Base-by-base conservation (phyloP, 129 eudicot species). In the Flaveria sonorensis region DNA sequence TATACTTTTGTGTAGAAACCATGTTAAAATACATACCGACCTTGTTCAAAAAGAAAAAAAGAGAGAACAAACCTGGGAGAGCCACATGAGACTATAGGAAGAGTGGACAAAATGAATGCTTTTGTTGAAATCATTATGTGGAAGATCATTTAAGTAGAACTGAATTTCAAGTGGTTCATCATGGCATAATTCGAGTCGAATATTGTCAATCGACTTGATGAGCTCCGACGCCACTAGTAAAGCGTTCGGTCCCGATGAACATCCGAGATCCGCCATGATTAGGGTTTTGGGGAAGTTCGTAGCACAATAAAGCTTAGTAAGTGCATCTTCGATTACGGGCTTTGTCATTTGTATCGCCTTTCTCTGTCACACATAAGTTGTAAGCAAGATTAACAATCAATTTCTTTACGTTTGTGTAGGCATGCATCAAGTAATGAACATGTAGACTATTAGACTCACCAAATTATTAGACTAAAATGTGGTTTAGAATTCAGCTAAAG, bases 21-120 rank as follows among this genome's bases (percentile, higher is more conserved):
- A 30, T 30, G 3, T 30, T 30, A 30, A 30, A 30, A 30, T 30
- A 4, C 36, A 30, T 30, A 30, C 5, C 5, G 5, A 3, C 36
- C 36, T 30, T 3, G 4, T 30, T 30, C 3, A 30, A 30, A 30
- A 30, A 3, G 5, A 3, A 30, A 30, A 28, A 28, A 4, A 7
- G 2, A 42, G 12, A 21, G 0, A 6, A 56, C 4, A 7, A 47
- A 67, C 97, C 87, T 83, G 77, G 15, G 98, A 92, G 12, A 89
- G 88, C 96, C 96, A 90, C 81, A 71, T 70, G 78, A 92, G 92
- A 69, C 98, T 86, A 53, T 92, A 92, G 40, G 98, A 92, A 46
- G 96, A 93, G 75, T 88, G 88, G 64, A 90, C 82, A 69, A 92
- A 92, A 69, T 93, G 92, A n/a, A 90, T 71, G 30, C 84, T 85